Evolutionary conservation across 805 yeast genomes (phyloP).

Genomic region (Starmerella kuoi): DNA sequence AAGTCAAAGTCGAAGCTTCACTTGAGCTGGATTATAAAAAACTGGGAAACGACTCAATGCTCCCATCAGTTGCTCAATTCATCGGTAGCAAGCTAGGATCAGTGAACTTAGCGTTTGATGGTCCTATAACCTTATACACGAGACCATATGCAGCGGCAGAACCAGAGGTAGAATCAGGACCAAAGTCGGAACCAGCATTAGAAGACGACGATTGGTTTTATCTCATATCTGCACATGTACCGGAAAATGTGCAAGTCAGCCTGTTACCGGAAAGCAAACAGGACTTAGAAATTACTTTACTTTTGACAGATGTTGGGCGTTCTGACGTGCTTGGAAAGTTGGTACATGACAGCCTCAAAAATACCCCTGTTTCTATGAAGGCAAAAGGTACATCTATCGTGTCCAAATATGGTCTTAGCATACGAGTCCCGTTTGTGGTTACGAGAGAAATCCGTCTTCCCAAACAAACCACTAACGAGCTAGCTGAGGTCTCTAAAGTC

Average conservation of each 20-base stretch:
- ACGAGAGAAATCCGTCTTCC: slow-evolving; percentile 8
- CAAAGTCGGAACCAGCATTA: neutral
- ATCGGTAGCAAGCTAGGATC: slow-evolving; percentile 5
- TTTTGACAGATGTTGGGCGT: slow-evolving; percentile 18
- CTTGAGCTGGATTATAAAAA: slow-evolving; percentile 9
- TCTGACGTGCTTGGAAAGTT: slow-evolving; percentile 12
- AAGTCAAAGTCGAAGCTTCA: neutral
- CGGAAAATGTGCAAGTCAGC: neutral
- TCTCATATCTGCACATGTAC: neutral
- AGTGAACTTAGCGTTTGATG: slow-evolving; percentile 4
- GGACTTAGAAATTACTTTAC: neutral
- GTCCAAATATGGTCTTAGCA: slow-evolving; percentile 16
- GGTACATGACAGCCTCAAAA: slow-evolving; percentile 4
- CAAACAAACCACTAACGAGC: slow-evolving; percentile 10
- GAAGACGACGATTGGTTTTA: slow-evolving; percentile 6
- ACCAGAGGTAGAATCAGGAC: neutral
- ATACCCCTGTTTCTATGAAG: slow-evolving; percentile 4
- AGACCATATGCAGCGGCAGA: neutral
- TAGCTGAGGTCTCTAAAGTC: slow-evolving; percentile 10
- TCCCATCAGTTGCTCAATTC: neutral
- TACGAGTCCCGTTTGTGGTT: slow-evolving; percentile 8
- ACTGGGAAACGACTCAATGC: slow-evolving; percentile 2
- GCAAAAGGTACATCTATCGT: slow-evolving; percentile 11
- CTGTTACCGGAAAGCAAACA: neutral
- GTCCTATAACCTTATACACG: neutral